These are phyloP conservation scores for Populus euphratica DNA, from an alignment of 345 rosid species.

Conservation along the genomic window DNA sequence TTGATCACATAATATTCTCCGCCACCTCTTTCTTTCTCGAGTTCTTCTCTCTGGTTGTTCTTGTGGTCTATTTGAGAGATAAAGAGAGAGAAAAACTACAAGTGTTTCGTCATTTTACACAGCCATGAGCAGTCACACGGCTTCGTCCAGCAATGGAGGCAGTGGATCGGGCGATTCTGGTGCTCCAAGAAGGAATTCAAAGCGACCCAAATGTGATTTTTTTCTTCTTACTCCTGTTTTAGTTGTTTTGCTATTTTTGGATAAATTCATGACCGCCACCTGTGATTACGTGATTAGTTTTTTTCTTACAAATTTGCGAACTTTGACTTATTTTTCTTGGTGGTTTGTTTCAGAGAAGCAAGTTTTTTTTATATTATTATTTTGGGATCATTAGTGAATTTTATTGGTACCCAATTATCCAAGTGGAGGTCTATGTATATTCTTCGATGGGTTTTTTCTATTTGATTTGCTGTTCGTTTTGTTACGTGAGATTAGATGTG, in stretches of 20 bases:
- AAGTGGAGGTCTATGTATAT: not conserved
- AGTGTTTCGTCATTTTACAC: not conserved
- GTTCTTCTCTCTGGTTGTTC: not conserved
- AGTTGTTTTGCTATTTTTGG: not conserved
- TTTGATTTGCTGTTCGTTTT: not conserved
- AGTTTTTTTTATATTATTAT: not conserved
- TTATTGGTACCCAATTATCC: not conserved
- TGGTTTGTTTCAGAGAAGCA: not conserved
- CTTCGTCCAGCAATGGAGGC: slow-evolving; percentile 60
- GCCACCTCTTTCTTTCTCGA: not conserved
- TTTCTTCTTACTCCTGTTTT: not conserved
- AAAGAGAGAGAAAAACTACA: not conserved
- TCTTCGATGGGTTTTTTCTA: not conserved
- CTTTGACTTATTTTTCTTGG: not conserved
- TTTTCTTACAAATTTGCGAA: not conserved
- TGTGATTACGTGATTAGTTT: not conserved
- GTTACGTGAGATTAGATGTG: not conserved
- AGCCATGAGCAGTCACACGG: slow-evolving; percentile 35
- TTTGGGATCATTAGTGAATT: not conserved
- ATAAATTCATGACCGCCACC: not conserved
- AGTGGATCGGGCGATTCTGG: slow-evolving; percentile 82
- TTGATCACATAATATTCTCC: not conserved
- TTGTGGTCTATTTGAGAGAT: not conserved
- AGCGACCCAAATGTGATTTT: slow-evolving; percentile 86
- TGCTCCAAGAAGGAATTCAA: slow-evolving; percentile 66